Evolutionary conservation across 768 basidiomycete species (phyloP).

Genomic region (Candolleomyces eurysporus): DNA sequence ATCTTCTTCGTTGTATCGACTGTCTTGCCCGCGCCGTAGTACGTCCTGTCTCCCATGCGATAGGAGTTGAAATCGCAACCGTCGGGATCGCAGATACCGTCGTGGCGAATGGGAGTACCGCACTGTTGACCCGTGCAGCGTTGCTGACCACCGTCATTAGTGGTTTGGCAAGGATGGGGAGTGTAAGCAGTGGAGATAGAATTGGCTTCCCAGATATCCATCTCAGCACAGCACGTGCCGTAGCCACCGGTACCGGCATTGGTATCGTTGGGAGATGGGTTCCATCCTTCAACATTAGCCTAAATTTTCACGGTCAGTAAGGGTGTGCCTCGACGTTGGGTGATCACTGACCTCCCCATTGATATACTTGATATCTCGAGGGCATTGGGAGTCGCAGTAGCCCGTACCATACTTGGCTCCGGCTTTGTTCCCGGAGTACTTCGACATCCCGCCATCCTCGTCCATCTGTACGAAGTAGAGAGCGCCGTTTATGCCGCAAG

Average conservation of each 20-base stretch:
- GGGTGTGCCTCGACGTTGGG: not conserved
- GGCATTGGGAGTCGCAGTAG: slow-evolving; percentile 48
- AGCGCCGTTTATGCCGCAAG: slow-evolving; percentile 59
- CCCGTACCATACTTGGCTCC: slow-evolving; percentile 43
- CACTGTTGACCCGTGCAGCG: slow-evolving; percentile 43
- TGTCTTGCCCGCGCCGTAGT: slow-evolving; percentile 45
- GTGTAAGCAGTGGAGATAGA: slow-evolving; percentile 49
- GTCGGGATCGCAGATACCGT: slow-evolving; percentile 50
- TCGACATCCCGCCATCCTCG: slow-evolving; percentile 47
- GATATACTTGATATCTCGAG: slow-evolving; percentile 57
- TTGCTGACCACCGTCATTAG: slow-evolving; percentile 29
- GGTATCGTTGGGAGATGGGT: slow-evolving; percentile 28
- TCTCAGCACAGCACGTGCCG: slow-evolving; percentile 56
- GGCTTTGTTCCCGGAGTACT: slow-evolving; percentile 50
- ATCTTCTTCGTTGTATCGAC: slow-evolving; percentile 49
- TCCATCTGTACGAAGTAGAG: slow-evolving; percentile 58
- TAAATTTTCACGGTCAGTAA: slow-evolving; percentile 21
- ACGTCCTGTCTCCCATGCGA: slow-evolving; percentile 47
- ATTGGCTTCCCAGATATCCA: slow-evolving; percentile 64
- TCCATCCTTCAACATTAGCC: slow-evolving; percentile 50
- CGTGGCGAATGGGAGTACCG: slow-evolving; percentile 35
- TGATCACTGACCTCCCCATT: slow-evolving; percentile 39
- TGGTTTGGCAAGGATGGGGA: slow-evolving; percentile 46
- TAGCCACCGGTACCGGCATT: slow-evolving; percentile 46
- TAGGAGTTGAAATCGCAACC: slow-evolving; percentile 64